Evolutionary conservation across 2,329 filamentous ascomycete genomes (phyloP), one percentile per base, ranked within the genome.

Genomic region (Lecanicillium sp.): DNA sequence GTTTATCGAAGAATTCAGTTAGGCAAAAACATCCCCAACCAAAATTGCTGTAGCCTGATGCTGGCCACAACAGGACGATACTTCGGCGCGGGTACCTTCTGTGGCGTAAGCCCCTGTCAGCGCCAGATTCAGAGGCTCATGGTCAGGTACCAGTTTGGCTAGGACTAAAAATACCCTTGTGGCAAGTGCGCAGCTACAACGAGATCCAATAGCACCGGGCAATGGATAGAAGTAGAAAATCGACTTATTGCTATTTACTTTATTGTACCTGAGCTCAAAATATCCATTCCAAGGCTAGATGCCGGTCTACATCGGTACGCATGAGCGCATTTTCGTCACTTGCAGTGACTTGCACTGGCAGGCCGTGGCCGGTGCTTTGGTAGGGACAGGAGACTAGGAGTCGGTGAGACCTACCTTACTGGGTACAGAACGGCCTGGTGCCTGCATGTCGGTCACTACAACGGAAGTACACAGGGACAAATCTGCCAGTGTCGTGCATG

Each of bases 1-100:
- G 38, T 40, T 40, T 32, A 42, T 30, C 17, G 26, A 42, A 42
- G 39, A 42, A 42, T 42, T 42, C 39, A 42, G 12, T 30, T 21
- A 21, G 39, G 23, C 39, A 42, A 21, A 21, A 42, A 42, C 20
- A 23, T 30, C 39, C 39, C 26, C 15, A 24, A 32, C 39, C 27
- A 42, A 42, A 32, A 21, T 42, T 42, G 39, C 15, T 2, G 15
- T 11, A 32, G 39, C 39, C 15, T 19, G 14, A 23, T 42, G 39
- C 26, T 42, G 27, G 26, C 39, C 26, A 32, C 12, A 42, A 42
- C 14, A 27, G 37, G 37, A 39, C 6, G 37, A 39, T 39, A 26
- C 37, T 15, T 39, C 21, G 23, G 37, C 12, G 23, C 12, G 14
- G 11, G 37, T 39, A 26, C 37, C 37, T 27, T 17, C 21, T 37